phyloP scores from a whole-genome alignment of 2,329 filamentous ascomycete species.

The Didymella sp. region DNA sequence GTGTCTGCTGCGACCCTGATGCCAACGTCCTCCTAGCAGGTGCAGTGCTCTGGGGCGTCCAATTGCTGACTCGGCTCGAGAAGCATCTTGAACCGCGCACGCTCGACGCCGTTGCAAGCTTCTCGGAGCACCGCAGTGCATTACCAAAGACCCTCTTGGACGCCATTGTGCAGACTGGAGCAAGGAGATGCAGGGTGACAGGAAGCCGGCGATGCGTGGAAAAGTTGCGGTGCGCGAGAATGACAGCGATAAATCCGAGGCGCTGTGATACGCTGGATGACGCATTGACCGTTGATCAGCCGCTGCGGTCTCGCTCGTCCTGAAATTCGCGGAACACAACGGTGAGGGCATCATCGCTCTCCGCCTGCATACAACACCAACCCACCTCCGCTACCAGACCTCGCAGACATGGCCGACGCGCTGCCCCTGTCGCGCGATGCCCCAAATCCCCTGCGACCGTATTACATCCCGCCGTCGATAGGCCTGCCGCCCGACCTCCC shows the following conservation, averaged over 20 bases:
- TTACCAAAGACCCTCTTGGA: conserved; percentile 17
- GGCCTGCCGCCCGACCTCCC: conserved; percentile 61
- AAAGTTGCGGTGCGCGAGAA: conserved; percentile 10
- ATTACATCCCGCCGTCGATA: conserved; percentile 74
- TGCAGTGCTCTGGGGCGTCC: conserved; percentile 4
- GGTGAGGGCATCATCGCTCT: neutral
- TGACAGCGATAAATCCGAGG: conserved; percentile 8
- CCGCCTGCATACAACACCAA: neutral
- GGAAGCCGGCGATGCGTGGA: neutral
- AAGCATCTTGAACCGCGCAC: conserved; percentile 13
- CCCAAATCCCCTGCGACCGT: conserved; percentile 71
- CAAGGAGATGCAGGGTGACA: neutral
- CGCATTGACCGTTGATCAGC: conserved; percentile 11
- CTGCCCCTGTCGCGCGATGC: conserved; percentile 56
- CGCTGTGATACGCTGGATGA: conserved; percentile 18
- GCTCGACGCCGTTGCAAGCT: conserved; percentile 12
- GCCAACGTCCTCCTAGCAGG: neutral
- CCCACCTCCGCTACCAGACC: neutral
- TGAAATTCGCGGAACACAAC: conserved; percentile 1
- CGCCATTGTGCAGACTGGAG: conserved; percentile 22
- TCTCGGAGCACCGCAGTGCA: conserved; percentile 13
- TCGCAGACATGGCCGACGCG: conserved; percentile 13
- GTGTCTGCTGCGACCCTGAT: conserved; percentile 4
- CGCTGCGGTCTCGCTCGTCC: neutral
- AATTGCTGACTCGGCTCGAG: conserved; percentile 29